Percentiles rank a stretch among this genome's conserved stretches.
Evolutionary conservation across 306 rosid species (phyloP).

Genomic region (Senna tora): DNA sequence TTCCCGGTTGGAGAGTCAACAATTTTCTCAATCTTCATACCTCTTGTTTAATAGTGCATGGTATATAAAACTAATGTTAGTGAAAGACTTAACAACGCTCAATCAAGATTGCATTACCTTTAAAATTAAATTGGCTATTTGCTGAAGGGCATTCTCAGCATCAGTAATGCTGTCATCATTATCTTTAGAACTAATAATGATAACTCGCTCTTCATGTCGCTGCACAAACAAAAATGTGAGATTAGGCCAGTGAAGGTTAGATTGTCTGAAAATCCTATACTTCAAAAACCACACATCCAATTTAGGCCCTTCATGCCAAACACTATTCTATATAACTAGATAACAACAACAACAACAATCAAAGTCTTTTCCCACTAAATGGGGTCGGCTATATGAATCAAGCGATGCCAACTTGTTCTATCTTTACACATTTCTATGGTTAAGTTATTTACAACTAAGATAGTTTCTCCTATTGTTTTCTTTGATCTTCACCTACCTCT

Average conservation of each 20-base stretch:
- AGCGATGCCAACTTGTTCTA: no score
- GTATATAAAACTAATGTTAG: slow-evolving; percentile 3
- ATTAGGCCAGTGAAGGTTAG: slow-evolving; percentile 28
- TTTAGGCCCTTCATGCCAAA: slow-evolving; percentile 24
- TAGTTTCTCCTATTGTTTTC: no score
- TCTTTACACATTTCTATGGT: no score
- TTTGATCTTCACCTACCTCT: no score
- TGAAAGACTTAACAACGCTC: slow-evolving; percentile 17
- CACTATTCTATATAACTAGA: background rate
- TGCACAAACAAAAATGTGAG: slow-evolving; percentile 46
- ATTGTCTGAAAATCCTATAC: background rate
- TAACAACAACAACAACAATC: no score
- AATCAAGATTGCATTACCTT: slow-evolving; percentile 55
- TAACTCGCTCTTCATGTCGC: slow-evolving; percentile 95
- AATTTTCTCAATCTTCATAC: slow-evolving; percentile 22
- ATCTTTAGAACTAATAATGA: slow-evolving; percentile 85
- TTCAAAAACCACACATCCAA: slow-evolving; percentile 12
- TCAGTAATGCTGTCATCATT: slow-evolving; percentile 64
- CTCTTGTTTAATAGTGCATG: slow-evolving; percentile 7
- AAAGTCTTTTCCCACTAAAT: no score
- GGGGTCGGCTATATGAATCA: no score
- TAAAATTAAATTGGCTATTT: slow-evolving; percentile 73
- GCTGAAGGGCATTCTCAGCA: slow-evolving; percentile 86
- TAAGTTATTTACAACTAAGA: no score
- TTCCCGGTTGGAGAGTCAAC: background rate